Percentiles rank a stretch among this genome's conserved stretches.
These are phyloP conservation scores for Scutellaria galericulata DNA, from an alignment of 257 asterid species.

Conservation along the genomic window DNA sequence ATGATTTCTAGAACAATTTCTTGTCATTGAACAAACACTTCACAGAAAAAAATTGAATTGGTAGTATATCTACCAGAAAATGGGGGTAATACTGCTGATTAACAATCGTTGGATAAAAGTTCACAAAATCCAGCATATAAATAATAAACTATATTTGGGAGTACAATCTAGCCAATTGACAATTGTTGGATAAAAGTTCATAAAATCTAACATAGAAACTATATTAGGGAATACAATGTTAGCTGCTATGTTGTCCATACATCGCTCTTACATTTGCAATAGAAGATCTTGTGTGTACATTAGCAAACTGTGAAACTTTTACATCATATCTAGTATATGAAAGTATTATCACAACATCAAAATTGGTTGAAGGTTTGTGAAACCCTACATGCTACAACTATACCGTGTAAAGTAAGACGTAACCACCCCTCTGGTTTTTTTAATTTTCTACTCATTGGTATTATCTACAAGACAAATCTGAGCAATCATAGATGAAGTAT, in stretches of 20 bases:
- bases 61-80: not conserved
- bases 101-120: not conserved
- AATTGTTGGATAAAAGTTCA: not conserved
- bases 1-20: too few relatives aligned
- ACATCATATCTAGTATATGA: conserved; percentile 13
- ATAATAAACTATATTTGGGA: not conserved
- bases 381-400: not conserved
- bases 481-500: not conserved
- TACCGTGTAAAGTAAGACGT: conserved; percentile 13
- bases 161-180: not conserved
- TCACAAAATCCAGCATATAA: not conserved
- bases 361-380: conserved; percentile 6
- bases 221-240: too few relatives aligned
- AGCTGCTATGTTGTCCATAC: not conserved
- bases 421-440: not conserved
- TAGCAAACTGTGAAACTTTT: not conserved
- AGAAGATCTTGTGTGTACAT: not conserved
- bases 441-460: conserved; percentile 29
- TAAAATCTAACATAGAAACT: not conserved
- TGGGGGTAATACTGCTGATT: not conserved
- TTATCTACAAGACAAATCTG: conserved; percentile 39
- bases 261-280: not conserved
- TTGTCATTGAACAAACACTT: too few relatives aligned
- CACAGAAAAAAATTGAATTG: not conserved
- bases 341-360: conserved; percentile 7